Evolutionary conservation across 441 rosid genomes (phyloP), one percentile per base, ranked within the genome.

Genomic region (Manihot esculenta): DNA sequence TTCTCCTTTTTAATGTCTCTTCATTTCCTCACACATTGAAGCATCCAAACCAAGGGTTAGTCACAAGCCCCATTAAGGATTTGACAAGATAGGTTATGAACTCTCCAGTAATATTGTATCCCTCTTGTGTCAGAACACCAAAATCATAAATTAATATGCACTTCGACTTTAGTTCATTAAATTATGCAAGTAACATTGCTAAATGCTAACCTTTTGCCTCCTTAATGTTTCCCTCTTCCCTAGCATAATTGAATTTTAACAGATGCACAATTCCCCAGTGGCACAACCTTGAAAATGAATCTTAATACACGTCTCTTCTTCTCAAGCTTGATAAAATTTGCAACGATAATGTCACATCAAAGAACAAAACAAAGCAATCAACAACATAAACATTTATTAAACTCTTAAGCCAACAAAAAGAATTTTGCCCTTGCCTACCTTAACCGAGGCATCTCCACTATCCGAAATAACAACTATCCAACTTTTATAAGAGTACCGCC

Each of bases 401-500:
- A 64, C 30, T 56, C 3, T n/a, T 11, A 44, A 2, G 49, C 1
- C n/a, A 10, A 54, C 35, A 17, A 59, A 21, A 44, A 3, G 18
- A 60, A 14, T 50, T 18, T 24, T 55, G 38, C 3, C 20, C 10
- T 21, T 30, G 62, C 0, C n/a, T 78, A 91, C 97, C 96, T 82
- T 81, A 76, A 88, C 84, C 49, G 82, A 83, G 51, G 97, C 93
- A 71, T 35, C 77, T 6, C 98, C 98, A 62, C 78, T 62, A 74
- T 91, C 96, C 10, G 94, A 79, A 68, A 89, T 78, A 44, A 75
- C 64, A 70, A 84, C 63, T 1, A 83, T 13, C 87, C 92, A 85
- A 69, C 81, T 73, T 60, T 69, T 79, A 67, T 91, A 88, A 70
- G 89, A 77, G 75, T 93, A 91, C 64, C 72, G 77, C 98, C 98